Conservation (phyloP, 495 filamentous ascomycete genomes). For the Halenospora varia region DNA sequence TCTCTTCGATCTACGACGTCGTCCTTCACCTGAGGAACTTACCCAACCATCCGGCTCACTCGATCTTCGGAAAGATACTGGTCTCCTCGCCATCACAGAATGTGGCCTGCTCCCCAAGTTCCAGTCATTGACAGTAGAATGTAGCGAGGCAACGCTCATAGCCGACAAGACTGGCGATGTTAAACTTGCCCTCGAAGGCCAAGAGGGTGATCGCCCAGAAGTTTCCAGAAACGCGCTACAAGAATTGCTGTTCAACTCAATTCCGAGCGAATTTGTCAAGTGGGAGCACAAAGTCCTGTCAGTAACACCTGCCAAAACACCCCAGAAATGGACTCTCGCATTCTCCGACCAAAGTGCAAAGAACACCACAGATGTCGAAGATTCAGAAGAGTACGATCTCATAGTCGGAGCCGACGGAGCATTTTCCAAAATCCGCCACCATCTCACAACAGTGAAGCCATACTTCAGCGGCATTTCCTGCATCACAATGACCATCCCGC, state of each 20-base stretch:
- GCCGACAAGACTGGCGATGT: conserved; percentile 31
- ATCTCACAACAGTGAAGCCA: conserved; percentile 28
- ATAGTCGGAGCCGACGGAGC: conserved; percentile 44
- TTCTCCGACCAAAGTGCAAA: conserved; percentile 26
- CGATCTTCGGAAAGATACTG: conserved; percentile 48
- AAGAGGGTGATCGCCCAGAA: conserved; percentile 30
- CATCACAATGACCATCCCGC: conserved; percentile 35
- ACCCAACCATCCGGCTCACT: conserved; percentile 41
- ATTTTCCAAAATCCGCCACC: conserved; percentile 36
- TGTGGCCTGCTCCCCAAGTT: conserved; percentile 47
- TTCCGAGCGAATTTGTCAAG: conserved; percentile 39
- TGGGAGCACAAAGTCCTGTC: conserved; percentile 42
- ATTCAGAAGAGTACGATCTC: conserved; percentile 32
- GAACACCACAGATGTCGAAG: conserved; percentile 12
- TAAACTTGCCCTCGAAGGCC: conserved; percentile 12
- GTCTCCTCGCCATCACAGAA: conserved; percentile 45
- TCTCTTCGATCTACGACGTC: conserved; percentile 34
- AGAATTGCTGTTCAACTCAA: no score
- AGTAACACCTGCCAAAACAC: background rate
- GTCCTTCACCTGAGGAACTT: conserved; percentile 23
- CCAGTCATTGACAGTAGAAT: conserved; percentile 37
- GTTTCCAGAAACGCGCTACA: conserved; percentile 38
- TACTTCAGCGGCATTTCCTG: conserved; percentile 34
- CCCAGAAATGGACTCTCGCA: background rate
- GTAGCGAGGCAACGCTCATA: conserved; percentile 42